Conservation (phyloP, 164 flowering plant genomes). For the Paratinospora sagittata region DNA sequence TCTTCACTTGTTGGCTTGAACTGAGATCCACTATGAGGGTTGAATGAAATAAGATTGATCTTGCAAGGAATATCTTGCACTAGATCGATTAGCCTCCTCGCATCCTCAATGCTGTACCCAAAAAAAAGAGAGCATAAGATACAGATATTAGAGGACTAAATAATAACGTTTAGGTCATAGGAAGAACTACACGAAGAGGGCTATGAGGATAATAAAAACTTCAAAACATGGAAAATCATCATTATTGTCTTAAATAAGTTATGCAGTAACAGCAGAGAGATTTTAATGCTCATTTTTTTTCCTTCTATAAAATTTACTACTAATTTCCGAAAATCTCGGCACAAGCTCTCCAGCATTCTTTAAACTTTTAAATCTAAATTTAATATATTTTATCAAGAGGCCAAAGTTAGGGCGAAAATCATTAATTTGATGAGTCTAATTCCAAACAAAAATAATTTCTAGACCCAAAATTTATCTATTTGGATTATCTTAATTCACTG, state of each 20-base stretch:
- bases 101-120: constrained; percentile 77
- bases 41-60: constrained; percentile 83
- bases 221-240: too few species aligned
- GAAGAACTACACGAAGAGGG: too few species aligned
- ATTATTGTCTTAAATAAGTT: too few species aligned
- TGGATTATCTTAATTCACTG: neutral
- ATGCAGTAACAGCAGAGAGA: too few species aligned
- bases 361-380: too few species aligned
- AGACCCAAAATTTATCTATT: neutral
- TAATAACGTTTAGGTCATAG: neutral
- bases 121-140: neutral
- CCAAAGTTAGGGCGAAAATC: neutral
- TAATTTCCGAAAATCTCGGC: too few species aligned
- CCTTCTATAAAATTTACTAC: too few species aligned
- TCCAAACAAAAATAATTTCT: neutral
- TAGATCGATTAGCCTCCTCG: constrained; percentile 67
- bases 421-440: neutral
- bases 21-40: constrained; percentile 73
- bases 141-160: neutral
- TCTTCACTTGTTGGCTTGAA: constrained; percentile 67
- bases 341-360: too few species aligned
- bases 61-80: constrained; percentile 91
- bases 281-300: too few species aligned
- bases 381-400: too few species aligned
- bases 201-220: too few species aligned